Evolutionary conservation across 441 rosid species (phyloP), one percentile per base, ranked within the genome.

Genomic region (Adansonia rubrostipa): DNA sequence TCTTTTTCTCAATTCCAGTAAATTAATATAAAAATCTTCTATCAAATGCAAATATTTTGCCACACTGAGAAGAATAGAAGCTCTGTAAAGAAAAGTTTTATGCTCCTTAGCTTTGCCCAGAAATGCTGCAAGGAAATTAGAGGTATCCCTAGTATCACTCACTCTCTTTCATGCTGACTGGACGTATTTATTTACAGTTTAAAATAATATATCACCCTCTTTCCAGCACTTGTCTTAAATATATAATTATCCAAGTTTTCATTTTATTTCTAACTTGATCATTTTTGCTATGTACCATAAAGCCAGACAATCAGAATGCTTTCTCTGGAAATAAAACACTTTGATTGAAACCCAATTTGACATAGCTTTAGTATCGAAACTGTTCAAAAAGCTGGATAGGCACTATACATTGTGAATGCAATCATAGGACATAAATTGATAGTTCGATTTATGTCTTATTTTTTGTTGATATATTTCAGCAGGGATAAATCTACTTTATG

Each of bases 151-250:
- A 36, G 9, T 33, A 4, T 42, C 20, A 8, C 1, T 65, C 9
- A 2, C 71, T 14, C 57, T 22, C n/a, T 70, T 48, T 28, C 51
- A 50, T 7, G 44, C 74, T 51, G 60, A 22, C 45, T 28, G 45
- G 28, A 50, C 20, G 13, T 50, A 24, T 14, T 70, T 50, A 28
- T 70, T 70, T 24, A 24, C 60, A 50, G 74, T 51, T 70, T 70
- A 50, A 24, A 14, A 9, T 24, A 8, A 50, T 15, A 48, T 48
- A 22, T 69, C 7, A 67, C 72, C 74, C 60, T 50, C 44, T 48
- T 70, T 51, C 20, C 19, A 47, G 14, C 0, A 22, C 9, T 44
- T 9, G 53, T 66, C 71, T 17, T 66, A 45, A 42, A 66, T 64
- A 66, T 66, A 45, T 17, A 66, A 42, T 1, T 9, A 17, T 42